Percentiles rank a stretch among this genome's conserved stretches.
phyloP scores from a whole-genome alignment of 202 grass and related monocot genomes.

The Alloteropsis angusta region DNA sequence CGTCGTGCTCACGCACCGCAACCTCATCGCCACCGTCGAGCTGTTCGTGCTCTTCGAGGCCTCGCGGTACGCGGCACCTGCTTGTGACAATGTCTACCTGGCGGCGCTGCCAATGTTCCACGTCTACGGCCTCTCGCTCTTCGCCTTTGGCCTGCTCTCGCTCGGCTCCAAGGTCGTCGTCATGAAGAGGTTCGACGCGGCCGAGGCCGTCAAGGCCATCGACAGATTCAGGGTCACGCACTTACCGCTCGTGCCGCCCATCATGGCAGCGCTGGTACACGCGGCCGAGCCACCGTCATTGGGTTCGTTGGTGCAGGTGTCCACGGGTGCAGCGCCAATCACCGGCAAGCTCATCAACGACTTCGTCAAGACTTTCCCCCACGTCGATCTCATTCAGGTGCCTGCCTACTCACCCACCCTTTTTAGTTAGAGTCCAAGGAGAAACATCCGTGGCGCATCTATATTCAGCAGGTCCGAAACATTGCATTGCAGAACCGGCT shows the following conservation, averaged over 20 bases:
- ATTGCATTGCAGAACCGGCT: not conserved
- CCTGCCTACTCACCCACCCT: not conserved
- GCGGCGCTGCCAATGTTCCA: slow-evolving; percentile 85
- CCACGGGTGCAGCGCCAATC: slow-evolving; percentile 57
- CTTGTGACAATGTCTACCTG: slow-evolving; percentile 70
- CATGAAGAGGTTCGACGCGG: slow-evolving; percentile 56
- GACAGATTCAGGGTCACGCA: slow-evolving; percentile 54
- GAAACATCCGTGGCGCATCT: not conserved
- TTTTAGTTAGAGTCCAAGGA: not conserved
- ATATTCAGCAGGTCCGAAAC: not conserved
- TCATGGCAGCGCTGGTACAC: slow-evolving; percentile 44
- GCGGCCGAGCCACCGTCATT: slow-evolving; percentile 28
- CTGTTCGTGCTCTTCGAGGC: slow-evolving; percentile 66
- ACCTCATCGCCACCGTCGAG: slow-evolving; percentile 65
- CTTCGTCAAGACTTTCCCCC: slow-evolving; percentile 53
- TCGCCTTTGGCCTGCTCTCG: slow-evolving; percentile 66
- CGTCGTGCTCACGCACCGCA: slow-evolving; percentile 64
- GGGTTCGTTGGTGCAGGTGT: slow-evolving; percentile 51
- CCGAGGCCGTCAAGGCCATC: slow-evolving; percentile 37
- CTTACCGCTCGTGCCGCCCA: slow-evolving; percentile 57
- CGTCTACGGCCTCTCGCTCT: slow-evolving; percentile 75
- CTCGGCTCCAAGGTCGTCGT: slow-evolving; percentile 66
- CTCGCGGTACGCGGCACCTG: slow-evolving; percentile 42
- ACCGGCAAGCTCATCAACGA: slow-evolving; percentile 33
- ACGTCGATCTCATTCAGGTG: slow-evolving; percentile 83